Conservation (phyloP, 305 asterid genomes). For the Fraxinus albicans region DNA sequence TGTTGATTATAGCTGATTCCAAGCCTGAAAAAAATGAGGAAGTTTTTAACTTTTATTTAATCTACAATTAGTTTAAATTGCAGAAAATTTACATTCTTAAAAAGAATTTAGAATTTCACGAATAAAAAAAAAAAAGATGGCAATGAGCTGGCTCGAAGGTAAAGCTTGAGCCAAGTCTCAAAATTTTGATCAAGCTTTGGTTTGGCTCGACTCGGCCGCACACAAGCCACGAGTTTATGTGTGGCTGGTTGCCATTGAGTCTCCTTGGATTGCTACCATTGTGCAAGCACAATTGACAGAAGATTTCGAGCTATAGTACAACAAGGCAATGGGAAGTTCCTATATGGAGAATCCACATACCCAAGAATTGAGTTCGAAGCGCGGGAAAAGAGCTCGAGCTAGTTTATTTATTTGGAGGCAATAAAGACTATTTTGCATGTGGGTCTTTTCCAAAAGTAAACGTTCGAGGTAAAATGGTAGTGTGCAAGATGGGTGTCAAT, state of each 20-base stretch:
- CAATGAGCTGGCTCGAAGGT: too few relatives aligned
- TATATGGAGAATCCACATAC: constrained; percentile 86
- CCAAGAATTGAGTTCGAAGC: constrained; percentile 35
- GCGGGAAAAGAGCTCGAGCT: not conserved
- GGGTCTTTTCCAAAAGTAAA: not conserved
- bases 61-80: too few relatives aligned
- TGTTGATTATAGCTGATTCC: too few relatives aligned
- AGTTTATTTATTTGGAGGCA: not conserved
- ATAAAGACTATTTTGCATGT: too few relatives aligned
- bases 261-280: constrained; percentile 86
- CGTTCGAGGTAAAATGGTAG: not conserved
- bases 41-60: too few relatives aligned
- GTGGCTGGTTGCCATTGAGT: constrained; percentile 89
- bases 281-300: constrained; percentile 84
- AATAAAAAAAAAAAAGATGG: too few relatives aligned
- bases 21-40: too few relatives aligned
- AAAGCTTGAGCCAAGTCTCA: too few relatives aligned
- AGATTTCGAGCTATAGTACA: constrained; percentile 72
- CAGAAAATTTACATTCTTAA: too few relatives aligned
- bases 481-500: not conserved
- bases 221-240: constrained; percentile 19
- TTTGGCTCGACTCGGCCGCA: too few relatives aligned
- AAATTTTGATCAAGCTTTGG: too few relatives aligned
- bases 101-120: too few relatives aligned
- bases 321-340: constrained; percentile 56